Conservation (phyloP, 768 basidiomycete genomes). For the Rossbeevera mucosa region DNA sequence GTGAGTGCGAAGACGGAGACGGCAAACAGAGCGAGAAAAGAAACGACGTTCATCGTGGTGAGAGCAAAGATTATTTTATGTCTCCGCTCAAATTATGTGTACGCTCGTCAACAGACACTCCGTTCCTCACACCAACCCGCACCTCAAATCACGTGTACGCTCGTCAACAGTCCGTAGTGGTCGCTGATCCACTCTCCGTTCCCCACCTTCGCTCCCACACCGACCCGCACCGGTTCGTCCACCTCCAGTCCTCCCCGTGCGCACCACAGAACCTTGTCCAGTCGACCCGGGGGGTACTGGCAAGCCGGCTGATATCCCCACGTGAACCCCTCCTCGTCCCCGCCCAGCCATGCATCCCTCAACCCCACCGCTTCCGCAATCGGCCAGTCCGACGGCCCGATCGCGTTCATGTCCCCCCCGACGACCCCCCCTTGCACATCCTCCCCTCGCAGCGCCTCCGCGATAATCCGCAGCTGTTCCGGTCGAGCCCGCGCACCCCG, state of each 20-base stretch:
- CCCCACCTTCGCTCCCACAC: conserved; percentile 46
- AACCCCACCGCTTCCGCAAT: conserved; percentile 46
- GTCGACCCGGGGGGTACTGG: conserved; percentile 46
- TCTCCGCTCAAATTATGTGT: conserved; percentile 28
- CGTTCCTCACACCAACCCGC: too few species aligned
- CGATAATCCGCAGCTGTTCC: conserved; percentile 50
- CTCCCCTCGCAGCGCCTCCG: conserved; percentile 44
- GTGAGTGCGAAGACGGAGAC: conserved; percentile 43
- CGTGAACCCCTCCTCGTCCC: conserved; percentile 48
- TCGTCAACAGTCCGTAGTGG: conserved; percentile 56
- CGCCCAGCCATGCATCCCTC: conserved; percentile 54
- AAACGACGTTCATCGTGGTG: conserved; percentile 45
- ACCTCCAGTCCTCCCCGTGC: conserved; percentile 46
- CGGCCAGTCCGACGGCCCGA: conserved; percentile 41
- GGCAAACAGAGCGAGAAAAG: conserved; percentile 40
- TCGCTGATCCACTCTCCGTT: conserved; percentile 57
- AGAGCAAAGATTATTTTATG: conserved; percentile 27
- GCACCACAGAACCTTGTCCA: conserved; percentile 66
- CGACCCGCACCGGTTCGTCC: conserved; percentile 51
- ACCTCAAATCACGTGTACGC: too few species aligned
- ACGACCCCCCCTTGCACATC: conserved; percentile 55
- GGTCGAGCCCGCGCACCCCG: conserved; percentile 41
- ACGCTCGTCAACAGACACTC: conserved; percentile 8
- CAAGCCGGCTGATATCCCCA: conserved; percentile 63
- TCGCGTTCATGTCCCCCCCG: conserved; percentile 71